Evolutionary conservation across 192 early-diverging fungal species (phyloP), one percentile per base, ranked within the genome.

Genomic region (Gaertneriomyces sp.): DNA sequence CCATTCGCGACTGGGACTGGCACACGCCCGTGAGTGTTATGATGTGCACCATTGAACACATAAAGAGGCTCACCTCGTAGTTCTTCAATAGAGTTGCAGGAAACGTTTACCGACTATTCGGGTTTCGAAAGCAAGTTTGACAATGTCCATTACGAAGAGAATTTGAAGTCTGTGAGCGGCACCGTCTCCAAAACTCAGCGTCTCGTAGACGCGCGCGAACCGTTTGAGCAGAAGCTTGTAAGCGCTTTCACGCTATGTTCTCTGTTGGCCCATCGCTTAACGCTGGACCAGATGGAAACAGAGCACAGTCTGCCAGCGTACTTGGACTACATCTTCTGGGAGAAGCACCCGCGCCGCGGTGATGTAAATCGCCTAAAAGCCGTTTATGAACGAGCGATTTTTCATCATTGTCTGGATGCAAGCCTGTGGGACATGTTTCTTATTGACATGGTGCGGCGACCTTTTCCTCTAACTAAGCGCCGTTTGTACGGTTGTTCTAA

Each of bases 381-480:
- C 4, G 53, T 91, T 49, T 92, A 79, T 51, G 90, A 92, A 63
- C 66, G 89, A n/a, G 85, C 84, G 2, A 54, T 90, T 45, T 69
- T 76, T 0, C 51, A 80, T 2, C 81, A 89, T 64, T 90, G 81
- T 54, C 65, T 85, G 4, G 84, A 85, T 11, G 66, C 76, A n/a
- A 44, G 55, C 0, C 54, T 89, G 4, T 92, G 90, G 90, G 84
- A 85, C 39, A 74, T 80, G 53, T 92, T 88, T 69, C 62, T 88
- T n/a, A 39, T 73, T 7, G 85, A 80, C 52, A 58, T 89, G 62
- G 76, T 90, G 42, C 39, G 47, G 58, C n/a, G 7, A 7, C 25
- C 61, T 42, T 43, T 6, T 20, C 4, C 55, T 14, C 33, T 3
- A 14, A 16, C 17, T 57, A 57, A 38, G 2, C 49, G 49, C n/a